phyloP scores from a whole-genome alignment of 768 basidiomycete species.

The Lactarius tabidus region DNA sequence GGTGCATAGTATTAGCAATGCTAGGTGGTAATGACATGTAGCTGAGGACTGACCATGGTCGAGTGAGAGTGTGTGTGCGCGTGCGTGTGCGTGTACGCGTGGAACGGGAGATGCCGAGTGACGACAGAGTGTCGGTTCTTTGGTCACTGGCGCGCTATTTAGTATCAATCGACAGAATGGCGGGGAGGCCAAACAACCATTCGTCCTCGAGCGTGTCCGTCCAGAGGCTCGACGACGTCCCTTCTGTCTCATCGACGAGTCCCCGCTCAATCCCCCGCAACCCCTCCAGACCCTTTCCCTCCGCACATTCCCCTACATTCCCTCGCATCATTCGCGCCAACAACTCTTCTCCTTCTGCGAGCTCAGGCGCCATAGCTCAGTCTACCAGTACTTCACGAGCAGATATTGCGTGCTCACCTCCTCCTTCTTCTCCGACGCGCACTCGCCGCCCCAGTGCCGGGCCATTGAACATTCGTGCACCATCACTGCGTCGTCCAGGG shows the following conservation, averaged over 20 bases:
- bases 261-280: constrained; percentile 44
- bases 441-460: constrained; percentile 45
- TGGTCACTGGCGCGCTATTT: neutral
- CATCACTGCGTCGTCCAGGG: constrained; percentile 18
- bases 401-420: constrained; percentile 45
- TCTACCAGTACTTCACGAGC: constrained; percentile 27
- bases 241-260: constrained; percentile 50
- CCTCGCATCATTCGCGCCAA: constrained; percentile 68
- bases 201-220: constrained; percentile 63
- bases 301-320: constrained; percentile 46
- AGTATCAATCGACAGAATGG: neutral
- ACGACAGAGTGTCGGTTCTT: neutral
- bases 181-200: constrained; percentile 49
- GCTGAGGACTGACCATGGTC: constrained; percentile 19
- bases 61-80: neutral
- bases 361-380: constrained; percentile 24
- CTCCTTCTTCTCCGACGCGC: constrained; percentile 43
- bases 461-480: constrained; percentile 19
- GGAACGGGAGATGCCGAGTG: neutral
- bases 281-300: constrained; percentile 39
- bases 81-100: constrained; percentile 5
- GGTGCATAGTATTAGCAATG: neutral
- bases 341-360: constrained; percentile 32
- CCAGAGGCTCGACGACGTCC: constrained; percentile 60
- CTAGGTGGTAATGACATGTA: too few species aligned